Evolutionary conservation across 2,329 filamentous ascomycete genomes (phyloP), one percentile per base, ranked within the genome.

Genomic region (Camptophora hylomeconis): DNA sequence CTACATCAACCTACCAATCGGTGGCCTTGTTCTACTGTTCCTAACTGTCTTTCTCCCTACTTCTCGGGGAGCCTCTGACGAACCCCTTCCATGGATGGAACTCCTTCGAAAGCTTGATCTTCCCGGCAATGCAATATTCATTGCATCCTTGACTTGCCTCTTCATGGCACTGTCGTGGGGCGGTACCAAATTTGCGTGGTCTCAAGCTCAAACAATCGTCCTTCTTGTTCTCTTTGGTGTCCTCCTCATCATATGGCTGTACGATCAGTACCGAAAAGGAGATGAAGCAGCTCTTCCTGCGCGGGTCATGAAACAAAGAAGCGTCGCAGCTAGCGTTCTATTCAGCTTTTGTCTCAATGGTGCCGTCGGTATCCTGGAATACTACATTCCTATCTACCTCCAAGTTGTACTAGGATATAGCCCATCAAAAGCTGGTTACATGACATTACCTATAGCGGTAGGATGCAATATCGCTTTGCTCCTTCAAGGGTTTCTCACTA

Each of bases 51-150:
- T 33, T n/a, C n/a, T n/a, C n/a, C 12, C 20, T 41, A n/a, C 35
- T 32, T 21, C 32, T 38, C 21, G 24, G 31, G 6, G 20, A 40
- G 5, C 9, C 16, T 5, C 19, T 24, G 12, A 12, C 10, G 17
- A 7, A 10, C n/a, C 17, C 13, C 7, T n/a, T 5, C 20, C 38
- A 7, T 30, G 42, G 17, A 30, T 30, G 13, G 20, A 44, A 19
- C 38, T 45, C 16, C 13, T 51, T 5, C 10, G 26, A 3, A 33
- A 40, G 16, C 43, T 74, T 24, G 71, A 75, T 32, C 66, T 67
- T 1, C 45, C 73, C 1, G 72, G 72, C 14, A 72, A 66, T 9
- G 45, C 67, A n/a, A 63, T 73, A 47, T 67, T 78, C 37, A 48
- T 76, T 9, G 21, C 25, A 15, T 34, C 29, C 8, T 17, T 23